phyloP scores from a whole-genome alignment of 495 filamentous ascomycete species.

The Aspergillus ostianus region DNA sequence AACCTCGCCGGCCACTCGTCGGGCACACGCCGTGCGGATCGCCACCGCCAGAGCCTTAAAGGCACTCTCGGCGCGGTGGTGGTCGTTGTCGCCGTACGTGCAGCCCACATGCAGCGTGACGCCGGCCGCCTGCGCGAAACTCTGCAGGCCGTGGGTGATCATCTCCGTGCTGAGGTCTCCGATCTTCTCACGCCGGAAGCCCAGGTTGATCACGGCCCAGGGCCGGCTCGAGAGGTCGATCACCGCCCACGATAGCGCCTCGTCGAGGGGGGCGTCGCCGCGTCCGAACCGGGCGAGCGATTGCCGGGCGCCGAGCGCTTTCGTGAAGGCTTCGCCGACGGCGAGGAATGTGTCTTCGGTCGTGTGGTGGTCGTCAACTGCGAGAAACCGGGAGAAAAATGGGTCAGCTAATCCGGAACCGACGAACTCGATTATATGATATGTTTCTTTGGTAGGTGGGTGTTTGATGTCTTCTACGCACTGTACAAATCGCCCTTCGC shows the following conservation, averaged over 20 bases:
- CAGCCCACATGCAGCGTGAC: slow-evolving; percentile 92
- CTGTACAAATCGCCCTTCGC: slow-evolving; percentile 90
- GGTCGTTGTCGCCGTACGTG: slow-evolving; percentile 85
- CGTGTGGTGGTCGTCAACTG: slow-evolving; percentile 98
- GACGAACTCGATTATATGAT: too few species aligned
- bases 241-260: slow-evolving; percentile 90
- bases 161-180: slow-evolving; percentile 93
- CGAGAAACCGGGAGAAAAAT: not conserved
- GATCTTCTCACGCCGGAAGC: slow-evolving; percentile 83
- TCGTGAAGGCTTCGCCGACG: slow-evolving; percentile 79
- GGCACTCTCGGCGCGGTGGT: slow-evolving; percentile 93
- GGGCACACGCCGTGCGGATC: slow-evolving; percentile 67
- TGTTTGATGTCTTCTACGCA: too few species aligned
- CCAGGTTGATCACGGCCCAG: slow-evolving; percentile 76
- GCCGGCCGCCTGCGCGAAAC: slow-evolving; percentile 87
- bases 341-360: slow-evolving; percentile 94
- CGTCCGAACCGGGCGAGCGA: slow-evolving; percentile 87
- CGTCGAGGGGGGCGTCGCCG: slow-evolving; percentile 90
- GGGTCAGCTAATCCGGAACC: not conserved
- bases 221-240: slow-evolving; percentile 92
- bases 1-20: slow-evolving; percentile 68
- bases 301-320: slow-evolving; percentile 68
- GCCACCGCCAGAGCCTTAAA: slow-evolving; percentile 96
- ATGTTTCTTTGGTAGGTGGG: too few species aligned
- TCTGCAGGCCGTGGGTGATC: slow-evolving; percentile 92